Base-by-base conservation (phyloP, 148 eudicot species). In the Gaultheria prostrata region DNA sequence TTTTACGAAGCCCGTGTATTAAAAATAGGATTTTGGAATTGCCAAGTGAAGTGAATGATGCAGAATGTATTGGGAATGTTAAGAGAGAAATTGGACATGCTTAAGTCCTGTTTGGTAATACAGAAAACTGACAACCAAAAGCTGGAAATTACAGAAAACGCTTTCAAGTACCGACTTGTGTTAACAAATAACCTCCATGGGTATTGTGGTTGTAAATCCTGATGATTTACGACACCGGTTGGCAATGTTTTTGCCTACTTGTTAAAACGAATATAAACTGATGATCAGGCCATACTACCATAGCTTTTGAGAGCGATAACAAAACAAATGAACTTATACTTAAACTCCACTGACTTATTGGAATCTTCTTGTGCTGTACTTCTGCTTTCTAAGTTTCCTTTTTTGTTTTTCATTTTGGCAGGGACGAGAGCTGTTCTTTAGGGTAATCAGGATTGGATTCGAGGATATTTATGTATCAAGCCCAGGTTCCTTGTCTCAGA, bases 381-480 rank as follows among this genome's bases (percentile, higher is more conserved):
- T 6, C 4, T 17, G 6, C 3, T 67, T 28, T 67, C 72, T 67
- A 35, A 67, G 35, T 30, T 0, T 6, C 28, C n/a, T 63, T 46
- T 46, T 28, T 77, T 17, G 10, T 67, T 14, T 71, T 30, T 18
- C 21, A 20, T 11, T 10, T 80, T 82, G 88, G 35, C 93, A 94
- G 98, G 98, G 95, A 21, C 88, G 87, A 20, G 95, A 85, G 85
- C 91, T 95, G 18, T 89, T 90, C 76, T 95, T 91, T 82, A 85
- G 95, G 86, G 89, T 95, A 84, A 95, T 93, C 82, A 63, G 95
- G 80, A 85, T 95, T 80, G 98, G 98, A 13, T 95, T 87, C 71
- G 92, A 94, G 33, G 98, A 94, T 72, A 94, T 95, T 30, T 91
- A 92, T 77, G 79, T 95, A 80, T 91, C 97, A 5, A 92, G 97